phyloP scores from a whole-genome alignment of 495 filamentous ascomycete genomes.

The Penicillium coffeae region DNA sequence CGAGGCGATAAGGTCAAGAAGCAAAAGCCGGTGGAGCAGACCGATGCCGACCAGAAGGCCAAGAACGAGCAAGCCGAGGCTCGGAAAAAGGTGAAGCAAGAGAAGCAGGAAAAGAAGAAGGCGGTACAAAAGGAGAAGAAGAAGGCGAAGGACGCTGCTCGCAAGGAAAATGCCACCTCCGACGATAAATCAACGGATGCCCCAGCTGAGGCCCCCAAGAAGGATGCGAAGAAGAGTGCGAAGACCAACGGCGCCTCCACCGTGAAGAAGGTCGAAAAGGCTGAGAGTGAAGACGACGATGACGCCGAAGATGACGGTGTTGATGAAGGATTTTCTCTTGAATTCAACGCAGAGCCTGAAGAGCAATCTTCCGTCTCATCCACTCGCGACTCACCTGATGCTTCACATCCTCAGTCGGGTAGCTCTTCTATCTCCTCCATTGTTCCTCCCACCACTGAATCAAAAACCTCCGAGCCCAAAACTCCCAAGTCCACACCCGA shows the following conservation, averaged over 20 bases:
- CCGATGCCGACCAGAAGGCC: constrained; percentile 20
- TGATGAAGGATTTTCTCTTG: constrained; percentile 44
- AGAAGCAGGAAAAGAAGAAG: constrained; percentile 51
- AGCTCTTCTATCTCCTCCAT: constrained; percentile 72
- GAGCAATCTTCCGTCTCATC: constrained; percentile 49
- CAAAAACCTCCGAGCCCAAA: constrained; percentile 35
- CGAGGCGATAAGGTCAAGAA: constrained; percentile 30
- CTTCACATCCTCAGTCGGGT: constrained; percentile 53
- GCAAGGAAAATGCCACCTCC: constrained; percentile 38
- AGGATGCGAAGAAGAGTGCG: constrained; percentile 4
- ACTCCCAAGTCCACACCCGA: constrained; percentile 56
- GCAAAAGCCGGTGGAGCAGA: constrained; percentile 32
- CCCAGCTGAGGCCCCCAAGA: constrained; percentile 14
- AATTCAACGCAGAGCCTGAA: constrained; percentile 38
- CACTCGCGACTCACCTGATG: constrained; percentile 60
- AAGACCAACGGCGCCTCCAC: constrained; percentile 22
- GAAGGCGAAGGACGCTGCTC: constrained; percentile 45
- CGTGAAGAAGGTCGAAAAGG: constrained; percentile 19
- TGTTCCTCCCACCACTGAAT: constrained; percentile 46
- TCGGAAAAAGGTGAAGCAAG: constrained; percentile 41
- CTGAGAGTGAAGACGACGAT: constrained; percentile 20
- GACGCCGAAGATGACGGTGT: constrained; percentile 35
- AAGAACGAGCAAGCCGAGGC: constrained; percentile 38
- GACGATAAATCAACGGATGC: constrained; percentile 31
- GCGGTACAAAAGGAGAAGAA: constrained; percentile 45